Evolutionary conservation across 257 asterid genomes (phyloP).

Genomic region (Primulina huaijiensis): DNA sequence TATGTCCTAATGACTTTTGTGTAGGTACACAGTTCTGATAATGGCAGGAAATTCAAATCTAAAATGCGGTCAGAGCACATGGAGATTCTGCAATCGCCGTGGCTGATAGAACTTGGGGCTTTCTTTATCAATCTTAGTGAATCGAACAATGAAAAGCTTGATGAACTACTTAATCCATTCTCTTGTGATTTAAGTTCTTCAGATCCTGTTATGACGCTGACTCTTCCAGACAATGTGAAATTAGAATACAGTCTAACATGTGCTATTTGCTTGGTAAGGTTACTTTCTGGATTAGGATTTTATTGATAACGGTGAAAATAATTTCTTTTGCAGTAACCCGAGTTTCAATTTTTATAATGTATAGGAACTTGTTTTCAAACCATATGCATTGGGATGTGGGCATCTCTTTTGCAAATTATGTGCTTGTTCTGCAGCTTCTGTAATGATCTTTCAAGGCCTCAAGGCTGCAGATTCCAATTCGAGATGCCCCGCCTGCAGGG

Average conservation of each 20-base stretch:
- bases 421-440: conserved; percentile 79
- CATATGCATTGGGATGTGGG: conserved; percentile 77
- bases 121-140: conserved; percentile 52
- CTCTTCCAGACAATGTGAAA: conserved; percentile 56
- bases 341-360: not conserved
- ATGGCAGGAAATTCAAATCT: conserved; percentile 73
- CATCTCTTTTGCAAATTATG: conserved; percentile 82
- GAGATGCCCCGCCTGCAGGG: conserved; percentile 80
- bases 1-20: conserved; percentile 17
- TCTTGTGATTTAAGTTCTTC: conserved; percentile 46
- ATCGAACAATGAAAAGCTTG: conserved; percentile 32
- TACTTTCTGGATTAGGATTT: not conserved
- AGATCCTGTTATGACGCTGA: conserved; percentile 51
- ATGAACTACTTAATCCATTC: conserved; percentile 42
- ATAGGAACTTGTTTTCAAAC: conserved; percentile 73
- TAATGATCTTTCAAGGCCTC: conserved; percentile 65
- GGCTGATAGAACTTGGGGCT: conserved; percentile 86
- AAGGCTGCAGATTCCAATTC: conserved; percentile 56
- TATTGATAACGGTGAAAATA: too few relatives aligned
- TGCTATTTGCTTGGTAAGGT: conserved; percentile 80
- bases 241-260: conserved; percentile 74
- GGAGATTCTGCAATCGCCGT: conserved; percentile 82
- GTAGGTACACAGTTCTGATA: conserved; percentile 71
- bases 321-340: not conserved
- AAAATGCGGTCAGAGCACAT: conserved; percentile 56